Base-by-base conservation (phyloP, 2,329 filamentous ascomycete genomes). In the Sporothrix humicola region DNA sequence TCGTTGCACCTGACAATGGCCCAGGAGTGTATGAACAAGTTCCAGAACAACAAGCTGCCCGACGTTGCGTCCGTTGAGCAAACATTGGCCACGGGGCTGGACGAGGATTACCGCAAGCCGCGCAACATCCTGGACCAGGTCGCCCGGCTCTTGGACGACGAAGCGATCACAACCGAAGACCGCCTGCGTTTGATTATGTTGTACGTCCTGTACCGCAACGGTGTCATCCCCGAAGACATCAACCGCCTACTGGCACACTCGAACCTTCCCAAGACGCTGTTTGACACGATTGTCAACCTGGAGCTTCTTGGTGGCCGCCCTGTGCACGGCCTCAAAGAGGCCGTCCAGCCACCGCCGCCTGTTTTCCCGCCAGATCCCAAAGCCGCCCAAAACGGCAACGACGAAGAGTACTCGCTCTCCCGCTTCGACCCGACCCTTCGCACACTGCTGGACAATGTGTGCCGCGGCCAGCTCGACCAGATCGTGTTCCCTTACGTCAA, bases 1-100 rank as follows among this genome's bases (percentile, higher is more conserved):
- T 96, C 95, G 0, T 85, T 99, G 72, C 96, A 99, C 82, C 86
- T 99, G 58, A 95, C 91, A 77, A 98, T 99, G 95, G 96, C 96
- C 1, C 93, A 98, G 80, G 94, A 97, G 80, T 97, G 94, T 81
- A 98, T 98, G 95, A 94, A 94, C 78, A 89, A 93, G 52, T 99
- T 99, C 78, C 91, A 97, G 80, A 85, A 90, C 71, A 89, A 91
- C 80, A 97, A 97, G 79, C 86, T 99, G 7, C 88, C 92, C 7
- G 96, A 99, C 79, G 86, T 98, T 73, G 94, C 94, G 13, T 92
- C 92, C 0, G 88, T 95, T 6, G 96, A 99, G 82, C 96, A 98
- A 86, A 93, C 90, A 42, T 86, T 99, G 76, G 93, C 95, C 10
- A 98, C 96, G 0, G 96, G 96, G 0, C 84, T 98, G 5, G 96